A percentile compares a stretch with the other conserved stretches of the same genome.
Evolutionary conservation across 2,329 filamentous ascomycete genomes (phyloP).

Genomic region (Leptographium lundbergii): DNA sequence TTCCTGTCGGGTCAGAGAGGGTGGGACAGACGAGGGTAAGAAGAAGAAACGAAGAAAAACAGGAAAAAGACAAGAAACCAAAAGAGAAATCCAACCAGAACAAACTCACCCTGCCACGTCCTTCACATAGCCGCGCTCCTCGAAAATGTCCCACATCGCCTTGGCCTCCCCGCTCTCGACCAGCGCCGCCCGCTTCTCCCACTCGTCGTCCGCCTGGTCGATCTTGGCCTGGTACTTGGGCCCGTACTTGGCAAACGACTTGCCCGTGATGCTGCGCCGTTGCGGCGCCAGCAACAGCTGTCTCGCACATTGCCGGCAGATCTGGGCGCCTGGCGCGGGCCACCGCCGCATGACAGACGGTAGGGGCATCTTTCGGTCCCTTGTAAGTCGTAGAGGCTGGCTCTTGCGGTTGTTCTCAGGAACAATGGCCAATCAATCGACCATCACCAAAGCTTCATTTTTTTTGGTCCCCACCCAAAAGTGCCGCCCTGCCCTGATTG

Average conservation of each 20-base stretch:
- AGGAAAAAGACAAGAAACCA: background rate
- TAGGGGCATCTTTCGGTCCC: conserved; percentile 1
- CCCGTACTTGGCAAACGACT: conserved; percentile 10
- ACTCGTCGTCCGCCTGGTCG: conserved; percentile 27
- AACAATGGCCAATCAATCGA: too few relatives aligned
- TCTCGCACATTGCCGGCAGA: conserved; percentile 9
- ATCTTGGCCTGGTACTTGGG: conserved; percentile 31
- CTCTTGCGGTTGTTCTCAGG: too few relatives aligned
- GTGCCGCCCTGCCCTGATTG: background rate
- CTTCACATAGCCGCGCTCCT: conserved; percentile 62
- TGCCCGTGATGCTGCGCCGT: conserved; percentile 7
- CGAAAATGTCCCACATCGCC: conserved; percentile 50
- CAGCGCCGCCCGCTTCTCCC: conserved; percentile 31
- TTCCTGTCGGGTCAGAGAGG: conserved; percentile 20
- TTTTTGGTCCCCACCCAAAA: background rate
- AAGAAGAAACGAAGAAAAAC: background rate
- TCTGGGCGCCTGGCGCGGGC: background rate
- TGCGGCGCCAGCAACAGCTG: conserved; percentile 2
- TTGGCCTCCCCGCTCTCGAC: conserved; percentile 37
- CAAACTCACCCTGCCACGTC: conserved; percentile 57
- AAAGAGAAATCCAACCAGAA: background rate
- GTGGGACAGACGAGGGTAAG: too few relatives aligned
- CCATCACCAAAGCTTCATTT: background rate
- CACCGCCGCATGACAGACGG: conserved; percentile 3
- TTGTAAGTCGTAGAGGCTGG: too few relatives aligned